These are phyloP conservation scores for Albophoma yamanashiensis DNA, from an alignment of 2,329 filamentous ascomycete genomes.

Conservation along the genomic window DNA sequence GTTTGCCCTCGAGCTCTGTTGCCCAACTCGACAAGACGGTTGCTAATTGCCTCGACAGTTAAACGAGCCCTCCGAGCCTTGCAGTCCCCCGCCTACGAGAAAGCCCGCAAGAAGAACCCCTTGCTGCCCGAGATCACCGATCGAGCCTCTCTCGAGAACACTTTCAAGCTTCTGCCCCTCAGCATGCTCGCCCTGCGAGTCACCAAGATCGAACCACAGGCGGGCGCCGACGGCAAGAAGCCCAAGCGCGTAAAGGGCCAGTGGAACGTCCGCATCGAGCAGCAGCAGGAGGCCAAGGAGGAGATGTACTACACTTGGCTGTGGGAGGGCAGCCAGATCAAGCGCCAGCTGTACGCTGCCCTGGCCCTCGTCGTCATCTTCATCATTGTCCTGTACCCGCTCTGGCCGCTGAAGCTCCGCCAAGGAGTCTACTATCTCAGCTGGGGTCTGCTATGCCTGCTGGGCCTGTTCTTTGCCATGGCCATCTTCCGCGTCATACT, in stretches of 20 bases:
- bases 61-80: slow-evolving; percentile 91
- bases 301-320: slow-evolving; percentile 96
- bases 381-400: slow-evolving; percentile 82
- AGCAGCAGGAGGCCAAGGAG: slow-evolving; percentile 80
- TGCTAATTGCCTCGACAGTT: slow-evolving; percentile 43
- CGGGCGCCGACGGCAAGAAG: slow-evolving; percentile 53
- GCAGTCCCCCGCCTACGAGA: slow-evolving; percentile 79
- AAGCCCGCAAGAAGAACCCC: slow-evolving; percentile 81
- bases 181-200: slow-evolving; percentile 91
- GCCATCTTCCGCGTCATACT: slow-evolving; percentile 92
- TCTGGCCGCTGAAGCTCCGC: slow-evolving; percentile 87
- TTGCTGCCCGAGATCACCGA: slow-evolving; percentile 81
- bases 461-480: slow-evolving; percentile 95
- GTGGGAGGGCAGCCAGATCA: slow-evolving; percentile 88
- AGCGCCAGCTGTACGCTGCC: slow-evolving; percentile 82
- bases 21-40: not conserved
- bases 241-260: slow-evolving; percentile 88
- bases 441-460: slow-evolving; percentile 81
- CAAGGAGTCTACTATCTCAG: slow-evolving; percentile 95
- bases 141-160: slow-evolving; percentile 79
- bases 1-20: slow-evolving; percentile 31
- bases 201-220: slow-evolving; percentile 59
- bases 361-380: slow-evolving; percentile 79
- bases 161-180: slow-evolving; percentile 88
- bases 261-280: slow-evolving; percentile 92